Evolutionary conservation across 495 filamentous ascomycete genomes (phyloP).

Genomic region (Sordaria brevicollis): DNA sequence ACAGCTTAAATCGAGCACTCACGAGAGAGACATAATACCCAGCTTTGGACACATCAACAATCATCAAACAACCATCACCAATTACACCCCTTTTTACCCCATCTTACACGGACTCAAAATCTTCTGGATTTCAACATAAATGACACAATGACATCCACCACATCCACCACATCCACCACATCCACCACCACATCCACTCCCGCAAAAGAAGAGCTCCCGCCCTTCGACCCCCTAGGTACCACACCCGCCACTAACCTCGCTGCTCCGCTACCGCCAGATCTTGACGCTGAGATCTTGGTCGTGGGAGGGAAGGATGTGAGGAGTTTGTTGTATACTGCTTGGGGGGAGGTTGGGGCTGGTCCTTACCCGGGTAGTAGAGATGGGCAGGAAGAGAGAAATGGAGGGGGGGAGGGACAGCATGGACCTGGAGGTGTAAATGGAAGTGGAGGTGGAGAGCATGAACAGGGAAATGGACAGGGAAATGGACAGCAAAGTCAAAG

Average conservation of each 20-base stretch:
- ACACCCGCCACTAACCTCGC: constrained; percentile 41
- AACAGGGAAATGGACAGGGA: no score
- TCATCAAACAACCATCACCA: neutral
- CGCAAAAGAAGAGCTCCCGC: constrained; percentile 6
- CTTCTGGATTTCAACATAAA: no score
- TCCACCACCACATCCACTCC: no score
- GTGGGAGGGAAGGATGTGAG: constrained; percentile 45
- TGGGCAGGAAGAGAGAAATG: no score
- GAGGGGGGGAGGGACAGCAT: no score
- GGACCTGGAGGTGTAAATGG: no score
- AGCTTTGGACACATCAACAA: neutral
- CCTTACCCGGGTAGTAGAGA: no score
- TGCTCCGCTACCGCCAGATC: constrained; percentile 33
- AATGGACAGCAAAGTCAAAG: neutral
- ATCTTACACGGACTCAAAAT: no score
- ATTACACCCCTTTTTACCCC: no score
- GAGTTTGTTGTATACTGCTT: constrained; percentile 39
- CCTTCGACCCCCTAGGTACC: constrained; percentile 41
- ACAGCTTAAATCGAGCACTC: no score
- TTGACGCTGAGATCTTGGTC: constrained; percentile 37
- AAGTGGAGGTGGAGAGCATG: no score
- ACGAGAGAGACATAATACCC: no score
- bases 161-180: neutral
- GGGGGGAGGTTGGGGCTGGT: constrained; percentile 13
- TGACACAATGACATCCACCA: neutral